Evolutionary conservation across 2,329 filamentous ascomycete species (phyloP).

Genomic region (Dactylellina sp.): DNA sequence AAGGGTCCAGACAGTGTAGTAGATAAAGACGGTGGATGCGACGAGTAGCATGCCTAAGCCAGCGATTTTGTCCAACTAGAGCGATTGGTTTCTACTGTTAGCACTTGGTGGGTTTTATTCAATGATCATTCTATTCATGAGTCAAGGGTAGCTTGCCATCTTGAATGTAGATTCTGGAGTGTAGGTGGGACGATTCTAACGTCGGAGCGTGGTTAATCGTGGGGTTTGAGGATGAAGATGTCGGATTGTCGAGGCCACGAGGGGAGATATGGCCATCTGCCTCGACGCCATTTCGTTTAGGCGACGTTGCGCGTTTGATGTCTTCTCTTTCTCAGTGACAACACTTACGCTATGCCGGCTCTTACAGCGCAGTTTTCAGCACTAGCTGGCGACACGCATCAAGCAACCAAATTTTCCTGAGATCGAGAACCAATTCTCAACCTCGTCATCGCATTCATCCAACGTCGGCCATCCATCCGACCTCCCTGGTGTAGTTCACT

Average conservation of each 20-base stretch:
- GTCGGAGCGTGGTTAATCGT: constrained; percentile 6
- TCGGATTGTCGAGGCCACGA: constrained; percentile 17
- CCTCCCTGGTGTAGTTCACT: background rate
- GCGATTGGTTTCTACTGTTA: constrained; percentile 11
- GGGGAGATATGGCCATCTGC: constrained; percentile 25
- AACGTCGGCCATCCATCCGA: constrained; percentile 10
- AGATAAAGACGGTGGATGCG: constrained; percentile 80
- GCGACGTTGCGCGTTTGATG: constrained; percentile 55
- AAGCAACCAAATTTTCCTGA: constrained; percentile 35
- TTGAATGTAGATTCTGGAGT: constrained; percentile 35
- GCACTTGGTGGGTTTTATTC: background rate
- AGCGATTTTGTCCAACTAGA: constrained; percentile 88
- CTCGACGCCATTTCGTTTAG: constrained; percentile 37
- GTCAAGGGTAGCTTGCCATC: constrained; percentile 27
- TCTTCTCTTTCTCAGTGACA: constrained; percentile 15
- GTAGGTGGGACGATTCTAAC: background rate
- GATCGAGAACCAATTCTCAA: constrained; percentile 1
- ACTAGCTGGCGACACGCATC: background rate
- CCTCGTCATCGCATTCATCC: constrained; percentile 10
- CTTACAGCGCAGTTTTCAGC: constrained; percentile 44
- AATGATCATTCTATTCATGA: background rate
- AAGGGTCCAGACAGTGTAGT: constrained; percentile 98
- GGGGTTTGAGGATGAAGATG: constrained; percentile 2
- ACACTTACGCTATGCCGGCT: constrained; percentile 22
- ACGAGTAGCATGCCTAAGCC: constrained; percentile 80